These are phyloP conservation scores for Zygosaccharomyces gambellarensis DNA, from an alignment of 805 yeast genomes.

Conservation along the genomic window DNA sequence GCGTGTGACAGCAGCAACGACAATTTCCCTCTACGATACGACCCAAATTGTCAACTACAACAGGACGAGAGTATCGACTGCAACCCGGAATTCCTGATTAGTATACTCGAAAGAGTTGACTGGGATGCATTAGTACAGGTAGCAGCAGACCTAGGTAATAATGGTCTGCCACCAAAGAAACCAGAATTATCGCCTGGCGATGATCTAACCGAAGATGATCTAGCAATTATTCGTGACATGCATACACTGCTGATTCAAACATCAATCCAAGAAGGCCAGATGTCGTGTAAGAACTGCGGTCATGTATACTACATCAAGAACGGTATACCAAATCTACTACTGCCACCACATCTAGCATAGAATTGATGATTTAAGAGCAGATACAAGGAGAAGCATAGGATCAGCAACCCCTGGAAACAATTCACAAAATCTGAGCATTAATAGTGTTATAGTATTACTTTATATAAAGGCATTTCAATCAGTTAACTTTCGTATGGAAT, in stretches of 20 bases:
- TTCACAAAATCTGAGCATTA: neutral
- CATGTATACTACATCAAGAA: slow-evolving; percentile 88
- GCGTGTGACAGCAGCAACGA: slow-evolving; percentile 67
- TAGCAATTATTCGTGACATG: slow-evolving; percentile 60
- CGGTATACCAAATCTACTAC: slow-evolving; percentile 86
- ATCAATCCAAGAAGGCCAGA: slow-evolving; percentile 78
- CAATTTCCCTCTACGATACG: slow-evolving; percentile 75
- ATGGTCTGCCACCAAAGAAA: slow-evolving; percentile 51
- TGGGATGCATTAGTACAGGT: slow-evolving; percentile 83
- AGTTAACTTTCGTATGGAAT: neutral
- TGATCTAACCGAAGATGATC: slow-evolving; percentile 39
- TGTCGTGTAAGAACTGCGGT: slow-evolving; percentile 81
- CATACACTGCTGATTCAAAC: slow-evolving; percentile 81
- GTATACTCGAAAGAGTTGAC: slow-evolving; percentile 75
- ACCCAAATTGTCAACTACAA: slow-evolving; percentile 58
- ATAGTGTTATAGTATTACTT: neutral
- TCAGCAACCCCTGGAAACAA: neutral
- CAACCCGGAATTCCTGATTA: slow-evolving; percentile 71
- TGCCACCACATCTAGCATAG: slow-evolving; percentile 87
- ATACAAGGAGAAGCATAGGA: neutral
- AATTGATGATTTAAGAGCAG: neutral
- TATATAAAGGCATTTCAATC: neutral
- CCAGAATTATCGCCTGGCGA: slow-evolving; percentile 42
- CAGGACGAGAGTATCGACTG: slow-evolving; percentile 72
- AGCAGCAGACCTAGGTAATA: slow-evolving; percentile 70